Conservation (phyloP, 768 basidiomycete species). For the Arthromyces matolae region DNA sequence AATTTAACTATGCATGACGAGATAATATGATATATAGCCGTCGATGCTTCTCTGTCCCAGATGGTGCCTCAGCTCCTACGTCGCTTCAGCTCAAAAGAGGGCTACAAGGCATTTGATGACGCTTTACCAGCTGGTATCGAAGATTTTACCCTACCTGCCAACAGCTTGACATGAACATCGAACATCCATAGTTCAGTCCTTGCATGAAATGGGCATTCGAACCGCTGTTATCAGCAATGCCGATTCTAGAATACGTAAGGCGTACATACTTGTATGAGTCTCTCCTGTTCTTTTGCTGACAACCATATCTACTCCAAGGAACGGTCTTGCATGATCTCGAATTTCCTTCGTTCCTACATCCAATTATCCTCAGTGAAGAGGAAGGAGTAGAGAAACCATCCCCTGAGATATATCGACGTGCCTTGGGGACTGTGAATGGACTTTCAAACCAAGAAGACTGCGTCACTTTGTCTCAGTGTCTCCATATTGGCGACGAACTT, state of each 20-base stretch:
- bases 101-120: constrained; percentile 62
- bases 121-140: constrained; percentile 40
- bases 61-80: constrained; percentile 62
- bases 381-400: constrained; percentile 69
- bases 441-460: constrained; percentile 7
- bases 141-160: constrained; percentile 7
- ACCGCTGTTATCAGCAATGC: constrained; percentile 71
- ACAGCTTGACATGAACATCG: neutral
- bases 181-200: constrained; percentile 36
- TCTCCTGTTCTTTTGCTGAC: constrained; percentile 1
- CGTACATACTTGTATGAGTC: constrained; percentile 6
- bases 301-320: constrained; percentile 25
- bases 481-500: constrained; percentile 79
- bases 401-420: constrained; percentile 50
- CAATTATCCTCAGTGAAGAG: constrained; percentile 67
- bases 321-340: constrained; percentile 58
- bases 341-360: constrained; percentile 43
- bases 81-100: constrained; percentile 67
- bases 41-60: constrained; percentile 47
- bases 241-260: constrained; percentile 66
- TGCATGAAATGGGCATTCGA: constrained; percentile 42
- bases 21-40: constrained; percentile 45
- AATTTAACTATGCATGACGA: too few relatives aligned
- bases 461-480: constrained; percentile 38
- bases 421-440: constrained; percentile 32